A percentile compares a stretch with the other conserved stretches of the same genome.
Evolutionary conservation across 1,284 basidiomycete genomes (phyloP).

Genomic region (Naganishia sp.): DNA sequence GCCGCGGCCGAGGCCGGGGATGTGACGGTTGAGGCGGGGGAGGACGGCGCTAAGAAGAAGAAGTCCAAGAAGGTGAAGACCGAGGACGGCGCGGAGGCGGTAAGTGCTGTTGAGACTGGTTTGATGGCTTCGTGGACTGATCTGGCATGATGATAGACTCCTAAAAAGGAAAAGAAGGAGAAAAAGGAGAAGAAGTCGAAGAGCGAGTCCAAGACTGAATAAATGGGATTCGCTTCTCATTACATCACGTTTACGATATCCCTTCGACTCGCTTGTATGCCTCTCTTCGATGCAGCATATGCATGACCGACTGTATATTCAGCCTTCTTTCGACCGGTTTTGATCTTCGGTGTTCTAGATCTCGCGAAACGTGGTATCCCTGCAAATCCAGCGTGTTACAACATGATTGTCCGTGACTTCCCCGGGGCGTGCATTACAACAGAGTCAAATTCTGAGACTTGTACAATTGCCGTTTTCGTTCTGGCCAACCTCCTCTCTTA

Average conservation of each 20-base stretch:
- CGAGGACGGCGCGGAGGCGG: slow-evolving; percentile 61
- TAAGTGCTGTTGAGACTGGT: slow-evolving; percentile 56
- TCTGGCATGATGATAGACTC: slow-evolving; percentile 29
- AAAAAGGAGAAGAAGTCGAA: slow-evolving; percentile 62
- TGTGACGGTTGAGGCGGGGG: slow-evolving; percentile 54
- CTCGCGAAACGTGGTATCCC: too few species aligned
- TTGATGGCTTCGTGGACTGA: slow-evolving; percentile 6
- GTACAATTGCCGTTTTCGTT: too few species aligned
- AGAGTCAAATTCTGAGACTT: too few species aligned
- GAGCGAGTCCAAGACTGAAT: slow-evolving; percentile 41
- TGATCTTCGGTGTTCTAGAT: too few species aligned
- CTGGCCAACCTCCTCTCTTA: too few species aligned
- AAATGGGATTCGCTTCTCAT: slow-evolving; percentile 8
- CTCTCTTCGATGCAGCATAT: neutral
- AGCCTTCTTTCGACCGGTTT: too few species aligned
- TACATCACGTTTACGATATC: neutral
- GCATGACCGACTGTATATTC: too few species aligned
- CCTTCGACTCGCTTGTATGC: neutral
- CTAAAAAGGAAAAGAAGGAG: slow-evolving; percentile 36
- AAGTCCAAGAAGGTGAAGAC: slow-evolving; percentile 58
- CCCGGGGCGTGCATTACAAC: too few species aligned
- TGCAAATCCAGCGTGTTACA: too few species aligned
- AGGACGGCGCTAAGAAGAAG: slow-evolving; percentile 59
- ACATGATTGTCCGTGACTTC: too few species aligned
- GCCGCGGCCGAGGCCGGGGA: slow-evolving; percentile 44